Base-by-base conservation (phyloP, 768 basidiomycete species). In the Chalciporus pseudorubinellus region DNA sequence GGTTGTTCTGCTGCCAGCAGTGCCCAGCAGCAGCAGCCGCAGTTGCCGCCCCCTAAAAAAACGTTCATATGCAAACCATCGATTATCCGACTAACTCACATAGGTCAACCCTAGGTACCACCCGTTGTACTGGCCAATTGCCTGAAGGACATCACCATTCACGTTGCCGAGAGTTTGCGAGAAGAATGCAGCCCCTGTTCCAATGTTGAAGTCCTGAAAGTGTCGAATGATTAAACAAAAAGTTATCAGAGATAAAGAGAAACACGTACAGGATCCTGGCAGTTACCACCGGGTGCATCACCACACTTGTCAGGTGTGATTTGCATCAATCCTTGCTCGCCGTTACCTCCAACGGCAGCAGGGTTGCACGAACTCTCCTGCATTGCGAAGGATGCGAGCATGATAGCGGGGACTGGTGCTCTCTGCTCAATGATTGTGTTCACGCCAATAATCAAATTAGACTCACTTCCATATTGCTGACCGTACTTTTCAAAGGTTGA, bases 241-340 rank as follows among this genome's bases (percentile, higher is more conserved):
- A n/a, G n/a, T n/a, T 28, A 28, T 28, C 26, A 28, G 26, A 9
- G 9, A 28, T 9, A 28, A 28, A 24, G 16, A 28, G 21, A 42
- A 51, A 31, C 39, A 60, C 69, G 21, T 52, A 74, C 72, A 19
- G 65, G 59, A 48, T 77, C 72, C 57, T 68, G 62, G 70, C 75
- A 77, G 56, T 76, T 68, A 22, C 69, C 71, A 19, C 63, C 59
- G 3, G 76, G 74, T 1, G 83, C 83, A 50, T 71, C 79, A 40
- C 62, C 76, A 59, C 91, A 94, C 68, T 92, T 94, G 56, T 89
- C 88, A 34, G 68, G 62, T 16, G 87, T 87, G 56, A 94, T 75
- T 67, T 94, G 91, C 91, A 93, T 93, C 48, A 93, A 70, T 26
- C 90, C 92, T 61, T 89, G 85, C 67, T 93, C 92, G 40, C 90